These are phyloP conservation scores for Solanum clarkiae DNA, from an alignment of 257 asterid genomes.

Conservation along the genomic window DNA sequence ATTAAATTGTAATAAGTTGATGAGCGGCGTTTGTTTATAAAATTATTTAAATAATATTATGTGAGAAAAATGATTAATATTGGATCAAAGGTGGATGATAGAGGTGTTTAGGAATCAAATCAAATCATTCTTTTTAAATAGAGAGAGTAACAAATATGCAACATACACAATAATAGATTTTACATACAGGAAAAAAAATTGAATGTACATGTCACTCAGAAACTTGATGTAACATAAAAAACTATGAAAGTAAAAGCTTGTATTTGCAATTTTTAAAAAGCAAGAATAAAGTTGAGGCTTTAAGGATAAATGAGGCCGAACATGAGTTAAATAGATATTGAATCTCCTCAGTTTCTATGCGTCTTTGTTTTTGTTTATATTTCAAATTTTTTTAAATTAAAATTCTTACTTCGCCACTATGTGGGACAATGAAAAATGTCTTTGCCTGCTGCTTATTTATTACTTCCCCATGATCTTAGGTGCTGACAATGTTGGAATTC, in stretches of 20 bases:
- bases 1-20: too few relatives aligned
- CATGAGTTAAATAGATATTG: background rate
- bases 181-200: too few relatives aligned
- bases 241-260: background rate
- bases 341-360: background rate
- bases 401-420: too few relatives aligned
- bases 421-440: background rate
- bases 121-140: too few relatives aligned
- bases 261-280: background rate
- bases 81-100: too few relatives aligned
- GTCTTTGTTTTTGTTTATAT: background rate
- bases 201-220: too few relatives aligned
- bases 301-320: background rate
- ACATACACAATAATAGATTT: too few relatives aligned
- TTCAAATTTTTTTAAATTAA: background rate
- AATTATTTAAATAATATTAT: too few relatives aligned
- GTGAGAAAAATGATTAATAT: too few relatives aligned
- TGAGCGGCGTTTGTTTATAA: too few relatives aligned
- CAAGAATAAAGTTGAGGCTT: background rate
- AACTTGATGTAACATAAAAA: background rate
- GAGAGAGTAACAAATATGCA: too few relatives aligned
- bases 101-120: too few relatives aligned
- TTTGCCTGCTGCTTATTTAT: background rate
- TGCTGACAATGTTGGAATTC: background rate
- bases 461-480: background rate